A percentile compares a stretch with the other conserved stretches of the same genome.
Evolutionary conservation across 2,329 filamentous ascomycete species (phyloP).

Genomic region (Talaromyces sp.): DNA sequence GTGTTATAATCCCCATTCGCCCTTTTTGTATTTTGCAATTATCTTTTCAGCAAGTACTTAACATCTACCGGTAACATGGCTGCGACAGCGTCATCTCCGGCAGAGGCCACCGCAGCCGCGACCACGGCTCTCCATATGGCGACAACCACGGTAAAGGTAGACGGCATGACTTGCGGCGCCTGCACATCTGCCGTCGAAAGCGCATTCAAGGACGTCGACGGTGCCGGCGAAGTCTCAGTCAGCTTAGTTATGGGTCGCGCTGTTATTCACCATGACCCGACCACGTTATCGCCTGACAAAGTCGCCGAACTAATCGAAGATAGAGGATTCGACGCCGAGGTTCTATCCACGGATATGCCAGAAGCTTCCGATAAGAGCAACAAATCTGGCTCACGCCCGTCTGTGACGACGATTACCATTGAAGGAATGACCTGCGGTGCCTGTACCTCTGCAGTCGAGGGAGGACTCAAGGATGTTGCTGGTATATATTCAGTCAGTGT

Average conservation of each 20-base stretch:
- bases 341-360: constrained; percentile 76
- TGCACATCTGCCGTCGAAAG: constrained; percentile 95
- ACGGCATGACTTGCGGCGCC: constrained; percentile 83
- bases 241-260: constrained; percentile 93
- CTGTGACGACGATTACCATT: constrained; percentile 72
- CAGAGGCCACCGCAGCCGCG: not conserved
- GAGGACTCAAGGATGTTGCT: constrained; percentile 69
- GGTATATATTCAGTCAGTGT: constrained; percentile 76
- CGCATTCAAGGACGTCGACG: constrained; percentile 77
- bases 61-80: constrained; percentile 7
- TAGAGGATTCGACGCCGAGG: constrained; percentile 82
- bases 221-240: constrained; percentile 81
- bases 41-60: not conserved
- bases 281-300: constrained; percentile 66
- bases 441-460: constrained; percentile 80
- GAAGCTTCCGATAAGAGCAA: constrained; percentile 35
- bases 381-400: constrained; percentile 31
- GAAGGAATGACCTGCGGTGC: constrained; percentile 90
- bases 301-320: constrained; percentile 86
- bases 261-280: constrained; percentile 85
- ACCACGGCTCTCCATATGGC: constrained; percentile 44
- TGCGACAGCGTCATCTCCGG: not conserved
- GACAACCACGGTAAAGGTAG: constrained; percentile 85
- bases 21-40: not conserved
- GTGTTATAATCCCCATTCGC: not conserved